These are phyloP conservation scores for Claviceps sp. DNA, from an alignment of 2,329 filamentous ascomycete genomes.

Conservation along the genomic window DNA sequence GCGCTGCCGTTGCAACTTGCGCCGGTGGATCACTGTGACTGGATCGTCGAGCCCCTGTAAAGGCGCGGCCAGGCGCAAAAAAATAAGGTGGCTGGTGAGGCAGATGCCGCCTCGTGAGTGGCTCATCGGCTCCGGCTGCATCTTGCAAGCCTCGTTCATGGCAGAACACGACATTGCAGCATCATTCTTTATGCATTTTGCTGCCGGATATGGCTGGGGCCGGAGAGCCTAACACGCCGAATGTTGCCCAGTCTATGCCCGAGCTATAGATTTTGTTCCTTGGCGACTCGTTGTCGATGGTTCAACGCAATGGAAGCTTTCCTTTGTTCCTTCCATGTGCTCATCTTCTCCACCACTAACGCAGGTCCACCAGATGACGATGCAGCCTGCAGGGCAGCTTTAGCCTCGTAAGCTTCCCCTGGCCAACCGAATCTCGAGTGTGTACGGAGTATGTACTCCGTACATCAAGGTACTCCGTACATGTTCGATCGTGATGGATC, in stretches of 20 bases:
- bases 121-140: background rate
- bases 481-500: background rate
- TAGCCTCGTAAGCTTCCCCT: background rate
- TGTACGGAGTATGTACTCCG: too few relatives aligned
- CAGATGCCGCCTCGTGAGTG: background rate
- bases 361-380: background rate
- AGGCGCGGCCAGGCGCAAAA: too few relatives aligned
- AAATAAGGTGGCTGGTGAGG: slow-evolving; percentile 22
- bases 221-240: background rate
- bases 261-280: too few relatives aligned
- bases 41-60: background rate
- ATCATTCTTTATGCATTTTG: background rate
- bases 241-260: background rate
- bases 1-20: background rate
- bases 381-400: background rate
- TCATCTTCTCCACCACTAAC: background rate
- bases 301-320: background rate
- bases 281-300: background rate
- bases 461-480: too few relatives aligned
- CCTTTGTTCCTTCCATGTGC: background rate
- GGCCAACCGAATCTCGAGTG: background rate
- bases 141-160: background rate
- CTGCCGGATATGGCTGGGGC: background rate
- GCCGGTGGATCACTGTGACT: background rate
- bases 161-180: background rate